Conservation (phyloP, 2,329 filamentous ascomycete genomes). For the Claviceps africana region DNA sequence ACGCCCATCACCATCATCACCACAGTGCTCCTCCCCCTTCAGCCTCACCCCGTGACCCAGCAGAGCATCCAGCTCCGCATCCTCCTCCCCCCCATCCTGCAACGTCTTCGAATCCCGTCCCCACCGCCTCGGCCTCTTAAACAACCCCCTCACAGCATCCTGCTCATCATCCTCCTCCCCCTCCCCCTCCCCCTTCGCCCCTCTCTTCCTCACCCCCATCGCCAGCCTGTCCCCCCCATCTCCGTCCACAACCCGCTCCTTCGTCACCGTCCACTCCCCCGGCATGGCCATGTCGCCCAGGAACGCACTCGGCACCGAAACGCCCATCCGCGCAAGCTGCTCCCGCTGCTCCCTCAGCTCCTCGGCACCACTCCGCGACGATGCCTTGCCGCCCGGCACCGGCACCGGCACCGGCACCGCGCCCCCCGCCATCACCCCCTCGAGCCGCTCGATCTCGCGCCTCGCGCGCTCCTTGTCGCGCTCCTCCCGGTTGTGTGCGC, state of each 20-base stretch:
- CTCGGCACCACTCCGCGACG: too few species aligned
- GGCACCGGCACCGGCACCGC: too few species aligned
- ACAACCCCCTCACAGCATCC: slow-evolving; percentile 41
- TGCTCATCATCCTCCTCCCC: too few species aligned
- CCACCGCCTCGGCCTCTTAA: slow-evolving; percentile 45
- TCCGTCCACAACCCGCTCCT: slow-evolving; percentile 43
- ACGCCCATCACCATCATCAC: slow-evolving; percentile 23
- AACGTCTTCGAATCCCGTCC: slow-evolving; percentile 38
- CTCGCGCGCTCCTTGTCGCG: slow-evolving; percentile 72
- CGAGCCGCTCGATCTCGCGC: slow-evolving; percentile 73
- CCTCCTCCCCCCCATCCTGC: slow-evolving; percentile 22
- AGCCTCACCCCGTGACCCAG: slow-evolving; percentile 24
- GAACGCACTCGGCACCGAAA: slow-evolving; percentile 68
- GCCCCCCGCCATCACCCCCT: slow-evolving; percentile 57
- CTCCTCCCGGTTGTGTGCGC: slow-evolving; percentile 64
- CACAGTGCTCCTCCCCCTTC: slow-evolving; percentile 14
- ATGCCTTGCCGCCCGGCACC: too few species aligned
- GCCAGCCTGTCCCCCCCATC: slow-evolving; percentile 25
- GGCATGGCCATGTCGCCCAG: slow-evolving; percentile 72
- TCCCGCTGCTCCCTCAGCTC: slow-evolving; percentile 74
- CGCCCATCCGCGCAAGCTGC: slow-evolving; percentile 76
- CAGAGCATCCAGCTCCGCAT: slow-evolving; percentile 49
- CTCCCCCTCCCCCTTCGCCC: slow-evolving; percentile 43
- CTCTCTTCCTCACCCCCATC: slow-evolving; percentile 49
- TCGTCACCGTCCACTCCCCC: slow-evolving; percentile 72